Percentiles rank a stretch among this genome's conserved stretches.
Evolutionary conservation across 768 basidiomycete genomes (phyloP).

Genomic region (Hemileccinum rubropunctum): DNA sequence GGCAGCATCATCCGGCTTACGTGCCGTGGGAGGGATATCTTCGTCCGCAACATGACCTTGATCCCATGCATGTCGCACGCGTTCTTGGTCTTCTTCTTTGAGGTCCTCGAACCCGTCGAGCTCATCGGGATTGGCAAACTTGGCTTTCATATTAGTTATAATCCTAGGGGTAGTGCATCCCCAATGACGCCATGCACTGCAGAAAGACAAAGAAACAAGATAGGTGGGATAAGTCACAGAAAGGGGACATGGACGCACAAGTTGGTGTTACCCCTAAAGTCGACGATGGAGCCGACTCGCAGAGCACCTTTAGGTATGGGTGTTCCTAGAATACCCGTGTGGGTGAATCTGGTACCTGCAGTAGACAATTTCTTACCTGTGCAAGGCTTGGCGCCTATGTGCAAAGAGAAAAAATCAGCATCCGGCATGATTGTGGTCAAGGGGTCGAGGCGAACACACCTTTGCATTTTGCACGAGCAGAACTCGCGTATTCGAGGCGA

Average conservation of each 20-base stretch:
- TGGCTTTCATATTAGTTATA: constrained; percentile 65
- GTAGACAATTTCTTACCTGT: constrained; percentile 41
- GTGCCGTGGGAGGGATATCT: constrained; percentile 76
- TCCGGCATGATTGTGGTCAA: constrained; percentile 15
- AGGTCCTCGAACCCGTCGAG: constrained; percentile 86
- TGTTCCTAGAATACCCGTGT: constrained; percentile 47
- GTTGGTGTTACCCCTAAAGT: constrained; percentile 63
- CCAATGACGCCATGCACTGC: constrained; percentile 86
- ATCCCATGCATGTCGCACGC: constrained; percentile 69
- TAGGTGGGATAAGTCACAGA: background rate
- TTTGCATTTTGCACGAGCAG: constrained; percentile 74
- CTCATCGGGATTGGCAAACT: constrained; percentile 56
- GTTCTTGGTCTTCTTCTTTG: constrained; percentile 63
- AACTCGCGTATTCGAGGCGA: constrained; percentile 73
- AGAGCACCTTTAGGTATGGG: constrained; percentile 69
- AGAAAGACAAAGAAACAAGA: background rate
- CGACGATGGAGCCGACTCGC: constrained; percentile 72
- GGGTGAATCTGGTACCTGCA: background rate
- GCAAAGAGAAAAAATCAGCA: constrained; percentile 19
- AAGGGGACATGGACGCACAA: constrained; percentile 47
- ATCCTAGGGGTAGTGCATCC: constrained; percentile 76
- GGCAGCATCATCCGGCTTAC: constrained; percentile 51
- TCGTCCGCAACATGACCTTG: constrained; percentile 77
- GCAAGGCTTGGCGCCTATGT: constrained; percentile 75
- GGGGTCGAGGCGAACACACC: constrained; percentile 40